Conservation (phyloP, 2,329 filamentous ascomycete species). For the Acrocalymma vagum region DNA sequence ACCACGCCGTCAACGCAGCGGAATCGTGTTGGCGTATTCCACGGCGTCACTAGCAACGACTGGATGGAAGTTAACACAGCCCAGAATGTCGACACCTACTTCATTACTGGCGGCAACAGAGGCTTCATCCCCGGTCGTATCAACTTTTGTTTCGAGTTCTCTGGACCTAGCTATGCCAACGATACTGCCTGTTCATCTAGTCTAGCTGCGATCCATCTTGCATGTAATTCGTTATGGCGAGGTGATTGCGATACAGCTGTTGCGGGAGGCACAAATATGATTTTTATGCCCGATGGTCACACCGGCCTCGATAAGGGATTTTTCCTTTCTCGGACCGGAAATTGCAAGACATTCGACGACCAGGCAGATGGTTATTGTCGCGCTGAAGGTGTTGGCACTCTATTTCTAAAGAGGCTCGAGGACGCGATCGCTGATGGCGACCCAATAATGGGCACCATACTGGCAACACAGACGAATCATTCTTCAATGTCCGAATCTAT, state of each 20-base stretch:
- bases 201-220: conserved; percentile 28
- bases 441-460: conserved; percentile 38
- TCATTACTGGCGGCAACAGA: conserved; percentile 60
- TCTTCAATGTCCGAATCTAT: conserved; percentile 39
- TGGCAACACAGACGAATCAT: conserved; percentile 52
- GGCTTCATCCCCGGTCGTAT: conserved; percentile 62
- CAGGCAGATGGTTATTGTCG: conserved; percentile 48
- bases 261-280: conserved; percentile 33
- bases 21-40: conserved; percentile 42
- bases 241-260: conserved; percentile 26
- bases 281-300: conserved; percentile 50
- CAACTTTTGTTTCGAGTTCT: conserved; percentile 42
- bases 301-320: conserved; percentile 41
- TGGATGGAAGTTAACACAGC: conserved; percentile 26
- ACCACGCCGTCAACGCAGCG: conserved; percentile 32
- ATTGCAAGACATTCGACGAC: conserved; percentile 43
- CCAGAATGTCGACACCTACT: conserved; percentile 60
- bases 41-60: conserved; percentile 43
- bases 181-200: conserved; percentile 19
- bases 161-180: conserved; percentile 20
- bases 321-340: conserved; percentile 34
- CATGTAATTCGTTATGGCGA: conserved; percentile 27
- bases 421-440: conserved; percentile 48
- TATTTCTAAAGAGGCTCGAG: conserved; percentile 44
- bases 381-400: conserved; percentile 34